Evolutionary conservation across 352 stramenopile species (phyloP).

Genomic region (Blastocystis sp.): DNA sequence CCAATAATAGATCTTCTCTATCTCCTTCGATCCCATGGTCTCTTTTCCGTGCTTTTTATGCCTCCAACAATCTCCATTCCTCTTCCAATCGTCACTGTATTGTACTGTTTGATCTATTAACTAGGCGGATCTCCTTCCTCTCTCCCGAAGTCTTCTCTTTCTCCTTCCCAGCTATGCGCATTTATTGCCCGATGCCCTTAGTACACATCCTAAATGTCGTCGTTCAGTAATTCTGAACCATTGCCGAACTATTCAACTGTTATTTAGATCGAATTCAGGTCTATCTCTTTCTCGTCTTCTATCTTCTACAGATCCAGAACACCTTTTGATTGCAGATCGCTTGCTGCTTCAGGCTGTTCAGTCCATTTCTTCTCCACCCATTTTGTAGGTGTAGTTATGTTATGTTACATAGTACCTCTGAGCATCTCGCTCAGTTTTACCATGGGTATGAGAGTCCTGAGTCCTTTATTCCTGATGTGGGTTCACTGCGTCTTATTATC

Average conservation of each 20-base stretch:
- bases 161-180: background rate
- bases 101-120: background rate
- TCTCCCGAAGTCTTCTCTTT: slow-evolving; percentile 44
- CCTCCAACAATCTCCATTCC: background rate
- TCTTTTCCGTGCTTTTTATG: background rate
- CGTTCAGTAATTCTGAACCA: background rate
- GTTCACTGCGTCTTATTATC: background rate
- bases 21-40: background rate
- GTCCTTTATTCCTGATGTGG: background rate
- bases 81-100: background rate
- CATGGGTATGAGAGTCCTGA: background rate
- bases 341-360: background rate
- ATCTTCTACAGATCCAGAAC: background rate
- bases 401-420: background rate
- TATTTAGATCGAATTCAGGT: background rate
- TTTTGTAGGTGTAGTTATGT: background rate
- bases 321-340: slow-evolving; percentile 14
- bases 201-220: background rate
- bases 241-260: background rate
- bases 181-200: background rate
- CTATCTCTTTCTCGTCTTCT: slow-evolving; percentile 6
- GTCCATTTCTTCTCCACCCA: background rate
- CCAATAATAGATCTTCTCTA: slow-evolving; percentile 8
- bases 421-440: background rate
- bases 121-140: background rate